phyloP scores from a whole-genome alignment of 768 basidiomycete species.

The Sarcodon sp. region DNA sequence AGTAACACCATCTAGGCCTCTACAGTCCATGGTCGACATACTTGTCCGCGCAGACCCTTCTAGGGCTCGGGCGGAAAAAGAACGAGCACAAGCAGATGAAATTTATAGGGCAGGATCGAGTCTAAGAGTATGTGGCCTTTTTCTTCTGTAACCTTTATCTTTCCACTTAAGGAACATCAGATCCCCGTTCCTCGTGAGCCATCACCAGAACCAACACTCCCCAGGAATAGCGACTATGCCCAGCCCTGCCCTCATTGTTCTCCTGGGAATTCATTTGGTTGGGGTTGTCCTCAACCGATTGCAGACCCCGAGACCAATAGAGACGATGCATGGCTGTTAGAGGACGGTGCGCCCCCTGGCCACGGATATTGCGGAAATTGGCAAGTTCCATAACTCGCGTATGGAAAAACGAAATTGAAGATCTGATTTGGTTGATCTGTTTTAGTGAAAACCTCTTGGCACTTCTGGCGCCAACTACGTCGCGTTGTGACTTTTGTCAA shows the following conservation, averaged over 20 bases:
- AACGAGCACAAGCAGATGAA: slow-evolving; percentile 74
- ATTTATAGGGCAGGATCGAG: slow-evolving; percentile 51
- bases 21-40: slow-evolving; percentile 63
- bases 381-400: slow-evolving; percentile 21
- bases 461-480: slow-evolving; percentile 59
- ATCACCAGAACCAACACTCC: slow-evolving; percentile 65
- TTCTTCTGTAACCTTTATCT: not conserved
- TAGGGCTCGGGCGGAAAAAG: slow-evolving; percentile 51
- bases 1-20: slow-evolving; percentile 58
- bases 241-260: slow-evolving; percentile 75
- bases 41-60: slow-evolving; percentile 62
- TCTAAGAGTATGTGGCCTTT: slow-evolving; percentile 39
- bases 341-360: slow-evolving; percentile 69
- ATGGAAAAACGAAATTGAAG: not conserved
- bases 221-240: slow-evolving; percentile 47
- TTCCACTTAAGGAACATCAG: slow-evolving; percentile 21
- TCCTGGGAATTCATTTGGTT: slow-evolving; percentile 59
- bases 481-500: slow-evolving; percentile 75
- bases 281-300: slow-evolving; percentile 74
- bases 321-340: slow-evolving; percentile 65
- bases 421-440: not conserved
- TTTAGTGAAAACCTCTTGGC: slow-evolving; percentile 66
- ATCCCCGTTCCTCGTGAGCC: slow-evolving; percentile 65
- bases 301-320: slow-evolving; percentile 55
- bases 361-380: slow-evolving; percentile 78